Base-by-base conservation (phyloP, 371 early-diverging fungal genomes). In the Entomophthora muscae region DNA sequence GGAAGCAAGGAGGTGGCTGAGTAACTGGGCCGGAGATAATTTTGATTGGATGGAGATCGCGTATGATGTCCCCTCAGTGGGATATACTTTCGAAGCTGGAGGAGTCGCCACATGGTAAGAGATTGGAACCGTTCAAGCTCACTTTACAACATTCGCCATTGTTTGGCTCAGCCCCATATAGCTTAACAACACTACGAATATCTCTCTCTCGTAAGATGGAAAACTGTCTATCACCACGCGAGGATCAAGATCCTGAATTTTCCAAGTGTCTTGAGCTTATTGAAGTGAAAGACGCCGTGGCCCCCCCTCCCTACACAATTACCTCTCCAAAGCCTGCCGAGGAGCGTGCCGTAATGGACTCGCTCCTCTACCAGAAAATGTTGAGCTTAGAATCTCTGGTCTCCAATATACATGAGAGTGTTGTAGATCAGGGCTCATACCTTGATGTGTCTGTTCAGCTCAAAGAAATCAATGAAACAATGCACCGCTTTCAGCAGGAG, bases 391-490 rank as follows among this genome's bases (percentile, higher is more conserved):
- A 63, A 54, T 63, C 53, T 21, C 17, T 63, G 54, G 63, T 63
- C 1, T 52, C 63, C 13, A 63, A 51, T 30, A 63, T 63, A 5
- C 63, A 63, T 27, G 63, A 32, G 1, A 54, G 52, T 54, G 63
- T 63, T 10, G 24, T 63, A n/a, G 63, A 63, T 24, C 12, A 22
- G 23, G 3, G 12, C 7, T 30, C 30, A 29, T 52, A 54, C 29
- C 52, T 29, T 2, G 63, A 63, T 54, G 63, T 63, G 1, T 52
- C 51, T 22, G 3, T 27, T 24, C 63, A 63, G n/a, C 32, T 63
- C 17, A 63, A 63, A 23, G 63, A 63, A 30, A 63, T 63, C 3
- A 63, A 63, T 29, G 54, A 63, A 3, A n/a, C 54, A 21, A 63
- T 63, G 63, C 27, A 24, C 10, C 52, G 31, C 27, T 63, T 63